Base-by-base conservation (phyloP, 2,329 filamentous ascomycete genomes). In the Aspergillus viridinutans region DNA sequence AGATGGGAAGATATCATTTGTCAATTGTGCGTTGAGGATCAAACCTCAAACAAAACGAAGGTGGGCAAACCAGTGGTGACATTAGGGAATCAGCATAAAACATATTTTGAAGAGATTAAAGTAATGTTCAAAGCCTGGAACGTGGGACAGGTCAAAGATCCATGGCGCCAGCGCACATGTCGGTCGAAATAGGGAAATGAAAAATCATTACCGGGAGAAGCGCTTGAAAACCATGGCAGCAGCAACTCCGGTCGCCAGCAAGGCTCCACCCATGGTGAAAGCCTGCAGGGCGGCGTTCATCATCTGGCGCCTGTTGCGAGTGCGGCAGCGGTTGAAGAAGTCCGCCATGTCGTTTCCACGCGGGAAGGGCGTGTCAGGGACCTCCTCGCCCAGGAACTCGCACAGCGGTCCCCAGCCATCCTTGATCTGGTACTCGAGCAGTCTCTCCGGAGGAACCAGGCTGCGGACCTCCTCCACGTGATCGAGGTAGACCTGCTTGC, bases 401-500 rank as follows among this genome's bases (percentile, higher is more conserved):
- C 80, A 82, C 17, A 83, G 74, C 21, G 81, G 80, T 57, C 73
- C 76, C 80, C 80, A 83, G 57, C 81, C 81, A 43, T 82, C 78
- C 57, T 77, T 76, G 65, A 83, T 79, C 64, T 77, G 75, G 70
- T 81, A 83, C 64, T 82, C 80, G 48, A 84, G 74, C 42, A 83
- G 72, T 57, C 78, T 76, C 59, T 82, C 80, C 7, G 74, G 68
- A 3, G 81, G 80, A 8, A 77, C 74, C 53, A 83, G 32, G 59
- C 70, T 71, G 54, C 77, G 77, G 26, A 85, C 76, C 63, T 82
- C 74, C 9, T 76, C 80, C 64, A 84, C 82, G 69, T 85, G 81
- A 57, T 82, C 77, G 43, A 74, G 71, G 76, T 84, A 89, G 49
- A 85, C 78, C 53, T 84, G 78, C 76, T 88, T 88, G 67, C 85